Evolutionary conservation across 78 protist genomes (phyloP).

Genomic region (Isochrysis galbana): DNA sequence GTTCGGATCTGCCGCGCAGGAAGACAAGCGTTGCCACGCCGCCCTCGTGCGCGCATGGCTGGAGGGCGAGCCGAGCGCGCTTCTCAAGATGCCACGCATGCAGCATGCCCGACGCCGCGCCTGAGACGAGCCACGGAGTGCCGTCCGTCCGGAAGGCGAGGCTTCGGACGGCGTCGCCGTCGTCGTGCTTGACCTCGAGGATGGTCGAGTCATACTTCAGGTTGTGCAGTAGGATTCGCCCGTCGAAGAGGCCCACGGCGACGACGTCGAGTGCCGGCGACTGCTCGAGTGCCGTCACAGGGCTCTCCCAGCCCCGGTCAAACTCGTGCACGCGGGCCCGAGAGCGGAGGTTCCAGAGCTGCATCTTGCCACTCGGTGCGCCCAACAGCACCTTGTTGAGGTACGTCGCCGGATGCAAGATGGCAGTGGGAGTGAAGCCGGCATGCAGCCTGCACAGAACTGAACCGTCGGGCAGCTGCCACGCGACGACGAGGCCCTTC

Average conservation of each 20-base stretch:
- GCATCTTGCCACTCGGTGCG: conserved; percentile 30
- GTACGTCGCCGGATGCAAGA: conserved; percentile 75
- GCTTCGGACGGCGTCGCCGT: conserved; percentile 34
- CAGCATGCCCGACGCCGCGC: conserved; percentile 25
- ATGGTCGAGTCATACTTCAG: conserved; percentile 45
- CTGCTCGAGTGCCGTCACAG: conserved; percentile 55
- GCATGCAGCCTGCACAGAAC: neutral
- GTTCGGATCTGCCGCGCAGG: conserved; percentile 11
- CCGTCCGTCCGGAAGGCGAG: conserved; percentile 70
- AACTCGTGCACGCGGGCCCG: conserved; percentile 44
- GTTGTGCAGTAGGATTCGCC: conserved; percentile 58
- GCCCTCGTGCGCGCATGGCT: neutral
- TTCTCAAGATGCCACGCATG: conserved; percentile 61
- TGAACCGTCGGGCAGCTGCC: neutral
- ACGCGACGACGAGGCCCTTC: neutral
- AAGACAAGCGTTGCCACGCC: neutral
- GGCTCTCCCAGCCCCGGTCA: neutral
- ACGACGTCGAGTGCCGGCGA: conserved; percentile 73
- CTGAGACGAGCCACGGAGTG: conserved; percentile 48
- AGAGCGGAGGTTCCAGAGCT: conserved; percentile 68
- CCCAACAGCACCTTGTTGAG: conserved; percentile 75
- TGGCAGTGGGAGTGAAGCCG: neutral
- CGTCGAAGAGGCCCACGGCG: conserved; percentile 70
- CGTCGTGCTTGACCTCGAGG: neutral
- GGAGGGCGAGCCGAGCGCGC: neutral